Conservation (phyloP, 2,329 filamentous ascomycete genomes). For the Ceratocystis smalleyi region DNA sequence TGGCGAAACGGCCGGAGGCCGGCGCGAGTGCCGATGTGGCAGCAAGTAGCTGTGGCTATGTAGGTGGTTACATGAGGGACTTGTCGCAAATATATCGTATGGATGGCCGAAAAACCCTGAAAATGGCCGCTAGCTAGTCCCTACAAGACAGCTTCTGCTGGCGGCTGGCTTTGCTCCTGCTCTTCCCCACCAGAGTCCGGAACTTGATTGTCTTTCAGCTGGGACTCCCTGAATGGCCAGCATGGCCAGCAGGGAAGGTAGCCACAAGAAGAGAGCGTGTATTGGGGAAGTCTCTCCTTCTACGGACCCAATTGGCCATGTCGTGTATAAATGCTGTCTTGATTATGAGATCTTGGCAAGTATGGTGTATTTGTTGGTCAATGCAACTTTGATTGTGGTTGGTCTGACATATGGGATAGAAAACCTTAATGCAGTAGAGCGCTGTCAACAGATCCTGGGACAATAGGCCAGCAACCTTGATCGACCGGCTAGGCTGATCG, state of each 20-base stretch:
- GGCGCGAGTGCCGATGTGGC: background rate
- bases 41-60: background rate
- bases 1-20: background rate
- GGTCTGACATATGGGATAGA: background rate
- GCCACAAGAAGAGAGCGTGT: background rate
- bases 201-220: background rate
- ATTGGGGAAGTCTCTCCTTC: background rate
- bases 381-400: background rate
- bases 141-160: background rate
- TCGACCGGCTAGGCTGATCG: no score
- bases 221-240: no score
- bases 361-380: background rate
- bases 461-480: background rate
- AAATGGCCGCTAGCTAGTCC: no score
- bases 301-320: no score
- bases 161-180: background rate
- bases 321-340: background rate
- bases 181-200: background rate
- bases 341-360: constrained; percentile 2
- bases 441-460: background rate
- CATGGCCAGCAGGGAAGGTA: background rate
- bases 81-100: no score
- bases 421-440: background rate
- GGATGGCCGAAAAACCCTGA: no score
- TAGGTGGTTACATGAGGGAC: background rate